These are phyloP conservation scores for Mycena rebaudengoi DNA, from an alignment of 768 basidiomycete species.

Conservation along the genomic window DNA sequence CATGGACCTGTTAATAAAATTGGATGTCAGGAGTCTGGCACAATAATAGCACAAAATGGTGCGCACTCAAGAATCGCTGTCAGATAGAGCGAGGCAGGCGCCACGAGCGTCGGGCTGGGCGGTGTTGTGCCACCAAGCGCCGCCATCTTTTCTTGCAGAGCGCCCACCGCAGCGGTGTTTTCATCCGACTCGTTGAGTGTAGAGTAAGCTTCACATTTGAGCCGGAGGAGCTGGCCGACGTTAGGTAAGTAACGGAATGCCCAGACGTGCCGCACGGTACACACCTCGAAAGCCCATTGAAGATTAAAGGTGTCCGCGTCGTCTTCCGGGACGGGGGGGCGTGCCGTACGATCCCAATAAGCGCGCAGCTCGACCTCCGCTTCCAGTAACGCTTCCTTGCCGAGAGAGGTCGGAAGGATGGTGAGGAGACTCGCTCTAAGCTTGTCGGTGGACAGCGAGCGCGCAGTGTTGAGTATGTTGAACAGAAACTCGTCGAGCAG, in stretches of 20 bases:
- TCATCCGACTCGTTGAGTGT: constrained; percentile 85
- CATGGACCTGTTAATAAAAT: constrained; percentile 64
- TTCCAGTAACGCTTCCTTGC: constrained; percentile 91
- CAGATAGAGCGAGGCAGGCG: constrained; percentile 88
- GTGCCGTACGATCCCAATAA: constrained; percentile 81
- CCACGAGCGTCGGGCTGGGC: constrained; percentile 65
- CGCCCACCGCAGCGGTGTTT: constrained; percentile 69
- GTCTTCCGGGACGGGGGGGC: constrained; percentile 52
- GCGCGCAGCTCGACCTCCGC: constrained; percentile 92
- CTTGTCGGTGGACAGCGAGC: constrained; percentile 76
- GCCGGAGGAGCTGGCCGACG: constrained; percentile 67
- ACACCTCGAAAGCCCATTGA: constrained; percentile 80
- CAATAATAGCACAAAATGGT: constrained; percentile 24
- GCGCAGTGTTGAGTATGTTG: constrained; percentile 70
- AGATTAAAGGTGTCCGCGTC: constrained; percentile 70
- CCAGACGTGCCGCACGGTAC: constrained; percentile 24
- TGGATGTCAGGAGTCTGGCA: constrained; percentile 31
- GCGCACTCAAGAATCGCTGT: constrained; percentile 94
- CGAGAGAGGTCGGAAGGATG: constrained; percentile 80
- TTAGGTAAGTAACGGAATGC: constrained; percentile 5
- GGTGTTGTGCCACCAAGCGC: constrained; percentile 55
- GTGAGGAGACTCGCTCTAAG: constrained; percentile 77
- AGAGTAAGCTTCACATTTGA: constrained; percentile 91
- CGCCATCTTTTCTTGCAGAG: constrained; percentile 69
- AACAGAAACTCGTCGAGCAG: constrained; percentile 87